phyloP scores from a whole-genome alignment of 2,329 filamentous ascomycete genomes.

The Claviceps arundinis region DNA sequence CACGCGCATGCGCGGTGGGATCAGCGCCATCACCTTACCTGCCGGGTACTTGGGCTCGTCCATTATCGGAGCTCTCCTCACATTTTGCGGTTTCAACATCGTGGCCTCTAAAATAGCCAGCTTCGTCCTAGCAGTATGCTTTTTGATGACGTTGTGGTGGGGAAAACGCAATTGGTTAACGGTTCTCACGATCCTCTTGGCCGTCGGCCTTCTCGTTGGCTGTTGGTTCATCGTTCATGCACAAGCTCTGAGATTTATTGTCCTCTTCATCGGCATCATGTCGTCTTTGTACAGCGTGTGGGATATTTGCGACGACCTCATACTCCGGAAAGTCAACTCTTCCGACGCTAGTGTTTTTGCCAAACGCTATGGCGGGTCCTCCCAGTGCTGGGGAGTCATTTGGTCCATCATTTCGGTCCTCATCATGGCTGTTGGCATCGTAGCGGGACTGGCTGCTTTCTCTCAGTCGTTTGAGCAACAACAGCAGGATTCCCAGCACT shows the following conservation, averaged over 20 bases:
- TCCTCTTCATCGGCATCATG: constrained; percentile 75
- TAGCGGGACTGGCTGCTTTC: constrained; percentile 67
- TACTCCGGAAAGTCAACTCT: constrained; percentile 65
- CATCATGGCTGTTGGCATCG: constrained; percentile 60
- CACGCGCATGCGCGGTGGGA: constrained; percentile 64
- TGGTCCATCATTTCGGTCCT: constrained; percentile 61
- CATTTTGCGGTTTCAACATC: constrained; percentile 71
- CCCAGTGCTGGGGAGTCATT: constrained; percentile 67
- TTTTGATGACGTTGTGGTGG: constrained; percentile 73
- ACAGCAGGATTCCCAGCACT: constrained; percentile 52
- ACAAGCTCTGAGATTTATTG: constrained; percentile 58
- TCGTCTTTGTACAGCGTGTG: constrained; percentile 67
- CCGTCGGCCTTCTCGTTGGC: constrained; percentile 56
- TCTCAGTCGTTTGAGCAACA: constrained; percentile 57
- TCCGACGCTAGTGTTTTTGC: constrained; percentile 72
- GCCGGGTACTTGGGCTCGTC: constrained; percentile 69
- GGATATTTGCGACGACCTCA: constrained; percentile 77
- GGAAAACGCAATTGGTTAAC: constrained; percentile 67
- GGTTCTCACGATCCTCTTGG: constrained; percentile 54
- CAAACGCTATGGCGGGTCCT: constrained; percentile 63
- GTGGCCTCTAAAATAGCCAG: constrained; percentile 70
- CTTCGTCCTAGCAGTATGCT: constrained; percentile 58
- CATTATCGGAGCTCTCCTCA: constrained; percentile 63
- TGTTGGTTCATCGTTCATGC: constrained; percentile 74
- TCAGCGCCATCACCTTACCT: constrained; percentile 56